These are phyloP conservation scores for Ganoderma lucidum DNA, from an alignment of 1,284 basidiomycete species.

Conservation along the genomic window DNA sequence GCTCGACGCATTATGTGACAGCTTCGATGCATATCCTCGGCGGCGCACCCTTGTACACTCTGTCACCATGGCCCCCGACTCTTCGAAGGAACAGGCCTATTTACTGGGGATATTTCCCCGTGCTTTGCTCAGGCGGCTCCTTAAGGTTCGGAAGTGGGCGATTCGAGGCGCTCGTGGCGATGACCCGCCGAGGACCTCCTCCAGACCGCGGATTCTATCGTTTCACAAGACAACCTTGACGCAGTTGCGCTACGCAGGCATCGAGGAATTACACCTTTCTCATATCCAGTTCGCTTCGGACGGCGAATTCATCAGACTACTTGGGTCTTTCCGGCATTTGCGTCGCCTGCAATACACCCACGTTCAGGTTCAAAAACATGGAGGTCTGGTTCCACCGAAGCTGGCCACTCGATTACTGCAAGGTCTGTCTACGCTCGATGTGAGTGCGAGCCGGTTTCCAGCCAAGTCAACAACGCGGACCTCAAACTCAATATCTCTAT, in stretches of 20 bases:
- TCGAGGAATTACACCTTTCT: background rate
- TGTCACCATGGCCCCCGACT: background rate
- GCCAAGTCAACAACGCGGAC: background rate
- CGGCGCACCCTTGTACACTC: background rate
- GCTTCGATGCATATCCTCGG: background rate
- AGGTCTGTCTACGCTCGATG: background rate
- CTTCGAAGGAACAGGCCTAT: background rate
- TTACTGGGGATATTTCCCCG: background rate
- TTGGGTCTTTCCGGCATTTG: background rate
- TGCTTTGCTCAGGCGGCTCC: background rate
- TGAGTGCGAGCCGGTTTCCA: background rate
- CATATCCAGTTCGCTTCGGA: background rate
- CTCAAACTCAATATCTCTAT: background rate
- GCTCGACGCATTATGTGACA: background rate
- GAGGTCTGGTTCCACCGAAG: background rate
- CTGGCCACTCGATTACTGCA: background rate
- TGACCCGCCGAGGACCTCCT: background rate
- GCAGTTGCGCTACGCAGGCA: background rate
- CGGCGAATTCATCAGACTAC: background rate
- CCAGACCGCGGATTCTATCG: background rate
- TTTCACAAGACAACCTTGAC: conserved; percentile 2
- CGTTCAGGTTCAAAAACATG: background rate
- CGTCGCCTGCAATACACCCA: background rate
- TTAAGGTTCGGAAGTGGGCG: background rate
- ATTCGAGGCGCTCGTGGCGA: background rate